Evolutionary conservation across 305 asterid species (phyloP), one percentile per base, ranked within the genome.

Genomic region (Solanum hybrid): DNA sequence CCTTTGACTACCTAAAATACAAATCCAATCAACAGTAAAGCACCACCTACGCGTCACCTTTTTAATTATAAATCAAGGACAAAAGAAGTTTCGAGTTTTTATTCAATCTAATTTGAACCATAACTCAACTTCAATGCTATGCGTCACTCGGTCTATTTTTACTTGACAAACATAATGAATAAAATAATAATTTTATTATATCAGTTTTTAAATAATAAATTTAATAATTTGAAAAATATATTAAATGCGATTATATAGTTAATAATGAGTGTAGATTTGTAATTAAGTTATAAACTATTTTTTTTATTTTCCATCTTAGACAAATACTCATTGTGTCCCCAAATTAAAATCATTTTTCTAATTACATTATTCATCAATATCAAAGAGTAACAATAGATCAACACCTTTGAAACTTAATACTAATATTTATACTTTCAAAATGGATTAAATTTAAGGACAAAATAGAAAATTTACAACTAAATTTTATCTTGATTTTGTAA

Each of bases 1-100:
- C 98, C 98, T 27, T 94, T 95, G 98, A 94, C 98, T 90, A 86
- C 66, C 31, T 87, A 64, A 42, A 72, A 11, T 75, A 79, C 89
- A 69, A 72, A 87, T 35, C 60, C 80, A 66, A 71, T 71, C 10
- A 69, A 72, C 56, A 86, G 81, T 35, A 32, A 60, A 60, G 72
- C 79, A 72, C 40, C 22, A 86, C 37, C 81, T 5, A 7, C 29
- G 29, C 60, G 4, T 80, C 13, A 81, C 38, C 73, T 84, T 84
- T 51, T 84, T 42, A 42, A 51, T 42, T 81, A 81, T 81, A 8
- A 8, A 81, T n/a, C 22, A 14, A 26, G 8, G 51, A 19, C 71
- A 81, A 27, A n/a, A n/a, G n/a, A 78, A 2, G 31, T 37, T 13
- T 36, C 45, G 24, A 40, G 26, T 27, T 81, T 45, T 45, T 6